phyloP scores from a whole-genome alignment of 805 yeast genomes.

The Ogataea philodendri region DNA sequence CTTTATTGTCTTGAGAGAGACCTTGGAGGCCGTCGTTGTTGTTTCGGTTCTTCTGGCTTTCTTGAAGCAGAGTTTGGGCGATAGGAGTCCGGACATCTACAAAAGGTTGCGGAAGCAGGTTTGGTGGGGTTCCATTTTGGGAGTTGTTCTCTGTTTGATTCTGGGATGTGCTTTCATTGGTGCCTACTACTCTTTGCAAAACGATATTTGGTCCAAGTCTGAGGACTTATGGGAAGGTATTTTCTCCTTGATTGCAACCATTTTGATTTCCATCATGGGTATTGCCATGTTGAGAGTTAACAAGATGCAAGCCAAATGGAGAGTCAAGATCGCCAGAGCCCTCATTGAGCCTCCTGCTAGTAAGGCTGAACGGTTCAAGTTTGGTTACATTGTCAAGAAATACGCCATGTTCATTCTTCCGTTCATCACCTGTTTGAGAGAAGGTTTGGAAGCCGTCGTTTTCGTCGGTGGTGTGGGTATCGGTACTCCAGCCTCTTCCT shows the following conservation, averaged over 20 bases:
- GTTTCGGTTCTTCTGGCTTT: slow-evolving; percentile 90
- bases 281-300: slow-evolving; percentile 93
- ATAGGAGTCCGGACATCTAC: slow-evolving; percentile 43
- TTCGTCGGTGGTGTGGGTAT: slow-evolving; percentile 96
- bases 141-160: slow-evolving; percentile 74
- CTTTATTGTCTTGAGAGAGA: slow-evolving; percentile 90
- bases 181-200: slow-evolving; percentile 76
- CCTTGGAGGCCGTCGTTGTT: slow-evolving; percentile 88
- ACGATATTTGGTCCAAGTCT: slow-evolving; percentile 79
- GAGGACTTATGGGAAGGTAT: slow-evolving; percentile 98
- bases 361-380: slow-evolving; percentile 48
- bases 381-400: slow-evolving; percentile 60
- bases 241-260: slow-evolving; percentile 84
- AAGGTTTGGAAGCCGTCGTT: slow-evolving; percentile 95
- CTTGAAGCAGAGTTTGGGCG: slow-evolving; percentile 82
- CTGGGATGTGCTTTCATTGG: slow-evolving; percentile 95
- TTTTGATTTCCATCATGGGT: slow-evolving; percentile 91
- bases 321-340: slow-evolving; percentile 88
- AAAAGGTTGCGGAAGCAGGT: slow-evolving; percentile 71
- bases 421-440: slow-evolving; percentile 87
- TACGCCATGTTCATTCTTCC: slow-evolving; percentile 90
- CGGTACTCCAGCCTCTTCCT: slow-evolving; percentile 49
- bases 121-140: slow-evolving; percentile 77
- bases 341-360: slow-evolving; percentile 56
- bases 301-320: slow-evolving; percentile 97